Percentiles rank a stretch among this genome's conserved stretches.
phyloP scores from a whole-genome alignment of 2,329 filamentous ascomycete genomes.

The Phaeosphaeriaceae sp. region DNA sequence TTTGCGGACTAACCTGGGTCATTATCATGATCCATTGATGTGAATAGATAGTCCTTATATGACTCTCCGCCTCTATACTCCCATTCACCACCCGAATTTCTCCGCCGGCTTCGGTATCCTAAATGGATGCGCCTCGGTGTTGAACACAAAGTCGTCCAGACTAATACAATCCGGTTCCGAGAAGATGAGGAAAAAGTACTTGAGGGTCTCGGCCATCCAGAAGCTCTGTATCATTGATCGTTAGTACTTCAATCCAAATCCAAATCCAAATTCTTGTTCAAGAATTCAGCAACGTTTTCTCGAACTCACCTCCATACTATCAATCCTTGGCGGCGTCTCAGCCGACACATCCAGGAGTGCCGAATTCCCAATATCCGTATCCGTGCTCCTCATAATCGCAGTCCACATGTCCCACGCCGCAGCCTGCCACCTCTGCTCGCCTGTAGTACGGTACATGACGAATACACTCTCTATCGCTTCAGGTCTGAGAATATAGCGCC shows the following conservation, averaged over 20 bases:
- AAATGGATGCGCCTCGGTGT: conserved; percentile 59
- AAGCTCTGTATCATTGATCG: conserved; percentile 44
- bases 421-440: conserved; percentile 56
- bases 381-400: conserved; percentile 51
- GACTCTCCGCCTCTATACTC: too few relatives aligned
- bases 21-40: too few relatives aligned
- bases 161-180: conserved; percentile 52
- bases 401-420: conserved; percentile 60
- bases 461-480: conserved; percentile 70
- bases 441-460: conserved; percentile 66
- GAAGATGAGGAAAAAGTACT: conserved; percentile 59
- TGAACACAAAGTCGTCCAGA: conserved; percentile 56
- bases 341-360: conserved; percentile 53
- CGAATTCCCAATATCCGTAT: conserved; percentile 56
- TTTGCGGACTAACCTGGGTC: too few relatives aligned
- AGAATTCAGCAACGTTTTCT: neutral
- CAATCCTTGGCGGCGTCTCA: conserved; percentile 45
- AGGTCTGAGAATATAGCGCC: conserved; percentile 57
- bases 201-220: conserved; percentile 59
- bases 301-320: conserved; percentile 54
- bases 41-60: too few relatives aligned
- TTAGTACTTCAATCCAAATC: too few relatives aligned
- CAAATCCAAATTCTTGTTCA: too few relatives aligned
- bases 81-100: conserved; percentile 6
- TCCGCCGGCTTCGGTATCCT: conserved; percentile 31